Evolutionary conservation across 495 filamentous ascomycete species (phyloP), one percentile per base, ranked within the genome.

Genomic region (Annulohypoxylon moriforme): DNA sequence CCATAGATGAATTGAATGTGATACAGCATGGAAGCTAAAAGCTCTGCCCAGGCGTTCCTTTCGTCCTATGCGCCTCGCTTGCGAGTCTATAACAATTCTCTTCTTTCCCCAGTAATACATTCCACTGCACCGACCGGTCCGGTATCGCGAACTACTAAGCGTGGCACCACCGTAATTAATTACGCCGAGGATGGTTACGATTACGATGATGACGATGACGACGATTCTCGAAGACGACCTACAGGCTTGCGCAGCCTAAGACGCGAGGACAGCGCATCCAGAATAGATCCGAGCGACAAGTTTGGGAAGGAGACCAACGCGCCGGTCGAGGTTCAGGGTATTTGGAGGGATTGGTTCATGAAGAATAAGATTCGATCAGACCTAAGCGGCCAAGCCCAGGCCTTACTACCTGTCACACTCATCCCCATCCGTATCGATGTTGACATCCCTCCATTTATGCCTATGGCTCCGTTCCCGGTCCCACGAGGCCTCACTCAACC

Each of bases 341-440:
- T 97, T 68, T 97, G 92, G 87, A 87, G 94, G 63, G 94, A 98
- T 68, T 98, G 94, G 94, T 97, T 97, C 92, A 87, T 90, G 52
- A 94, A 94, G 79, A 82, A 88, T 61, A 89, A 89, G 79, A 68
- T 67, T 46, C 82, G 84, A 60, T 87, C 91, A 8, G 93, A 94
- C 57, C 78, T 90, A 63, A 94, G 97, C 71, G 87, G 91, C 69
- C 90, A 92, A 69, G 91, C 93, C 13, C 96, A 97, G 80, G 89
- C 93, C 22, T 87, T 89, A 59, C 87, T 98, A 27, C 96, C 96
- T 24, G 85, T 96, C 24, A 96, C 93, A 3, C 86, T 98, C 24
- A 94, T 99, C 57, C 96, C 96, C 7, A 98, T 99, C 68, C 93
- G 96, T 50, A 94, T 99, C 74, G 96, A 99, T 75, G 85, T 99